Evolutionary conservation across 192 early-diverging fungal species (phyloP).

Genomic region (Dissophora globulifera): DNA sequence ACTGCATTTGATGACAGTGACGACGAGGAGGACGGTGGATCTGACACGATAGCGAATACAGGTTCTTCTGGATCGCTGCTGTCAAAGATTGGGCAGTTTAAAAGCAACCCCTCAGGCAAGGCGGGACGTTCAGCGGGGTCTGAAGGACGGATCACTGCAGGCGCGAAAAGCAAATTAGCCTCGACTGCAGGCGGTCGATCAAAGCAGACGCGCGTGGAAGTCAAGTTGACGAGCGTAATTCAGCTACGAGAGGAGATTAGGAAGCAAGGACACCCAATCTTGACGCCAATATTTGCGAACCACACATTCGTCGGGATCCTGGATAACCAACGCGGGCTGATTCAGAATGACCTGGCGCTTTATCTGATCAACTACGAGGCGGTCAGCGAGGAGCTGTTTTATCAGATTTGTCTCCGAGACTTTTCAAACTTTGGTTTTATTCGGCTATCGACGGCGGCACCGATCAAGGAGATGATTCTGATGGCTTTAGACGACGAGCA

Average conservation of each 20-base stretch:
- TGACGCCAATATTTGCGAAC: slow-evolving; percentile 82
- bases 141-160: not conserved
- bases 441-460: slow-evolving; percentile 67
- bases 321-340: slow-evolving; percentile 78
- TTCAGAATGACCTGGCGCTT: slow-evolving; percentile 88
- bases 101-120: slow-evolving; percentile 1
- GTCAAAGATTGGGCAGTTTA: slow-evolving; percentile 32
- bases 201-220: slow-evolving; percentile 68
- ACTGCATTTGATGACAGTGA: slow-evolving; percentile 6
- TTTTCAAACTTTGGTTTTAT: slow-evolving; percentile 93
- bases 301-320: slow-evolving; percentile 93
- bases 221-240: slow-evolving; percentile 83
- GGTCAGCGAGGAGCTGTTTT: slow-evolving; percentile 88
- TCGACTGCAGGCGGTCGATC: not conserved
- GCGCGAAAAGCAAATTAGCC: too few relatives aligned
- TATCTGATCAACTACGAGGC: slow-evolving; percentile 86
- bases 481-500: slow-evolving; percentile 75
- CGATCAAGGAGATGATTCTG: slow-evolving; percentile 74
- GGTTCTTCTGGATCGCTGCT: slow-evolving; percentile 8
- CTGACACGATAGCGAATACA: not conserved
- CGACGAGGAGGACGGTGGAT: not conserved
- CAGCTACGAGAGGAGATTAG: slow-evolving; percentile 81
- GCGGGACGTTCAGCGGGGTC: not conserved
- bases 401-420: slow-evolving; percentile 82
- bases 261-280: slow-evolving; percentile 66